Conservation (phyloP, 2,329 filamentous ascomycete species). For the Ilyonectria robusta region DNA sequence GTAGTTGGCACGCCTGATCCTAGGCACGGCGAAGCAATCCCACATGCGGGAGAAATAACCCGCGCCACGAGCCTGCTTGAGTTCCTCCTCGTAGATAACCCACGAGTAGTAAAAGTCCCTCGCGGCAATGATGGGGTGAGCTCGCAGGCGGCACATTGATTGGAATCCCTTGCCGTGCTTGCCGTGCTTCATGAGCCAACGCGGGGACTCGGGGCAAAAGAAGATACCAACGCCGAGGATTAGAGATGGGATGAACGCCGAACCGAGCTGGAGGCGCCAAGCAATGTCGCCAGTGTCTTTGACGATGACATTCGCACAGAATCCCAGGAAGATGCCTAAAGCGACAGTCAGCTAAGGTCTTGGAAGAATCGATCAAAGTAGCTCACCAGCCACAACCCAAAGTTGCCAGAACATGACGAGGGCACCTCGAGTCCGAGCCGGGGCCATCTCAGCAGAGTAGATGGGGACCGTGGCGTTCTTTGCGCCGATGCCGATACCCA, state of each 20-base stretch:
- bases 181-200: conserved; percentile 76
- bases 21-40: conserved; percentile 76
- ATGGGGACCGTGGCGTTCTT: conserved; percentile 77
- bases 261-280: conserved; percentile 75
- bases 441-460: conserved; percentile 80
- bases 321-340: conserved; percentile 60
- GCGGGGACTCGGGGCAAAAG: conserved; percentile 73
- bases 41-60: conserved; percentile 53
- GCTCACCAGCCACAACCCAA: conserved; percentile 47
- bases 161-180: conserved; percentile 70
- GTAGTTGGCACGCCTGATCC: conserved; percentile 79
- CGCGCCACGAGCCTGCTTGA: conserved; percentile 46
- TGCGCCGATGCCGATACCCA: conserved; percentile 78
- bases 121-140: conserved; percentile 67
- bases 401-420: conserved; percentile 83
- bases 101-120: conserved; percentile 67
- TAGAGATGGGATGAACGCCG: conserved; percentile 68
- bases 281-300: conserved; percentile 65
- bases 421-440: conserved; percentile 76
- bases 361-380: neutral
- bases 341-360: neutral
- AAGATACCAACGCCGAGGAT: conserved; percentile 70
- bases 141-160: conserved; percentile 64
- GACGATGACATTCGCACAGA: conserved; percentile 67
- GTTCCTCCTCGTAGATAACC: conserved; percentile 56